These are phyloP conservation scores for Sphagnum magellanicum DNA, from an alignment of 228 moss, liverwort and hornwort species.

Conservation along the genomic window DNA sequence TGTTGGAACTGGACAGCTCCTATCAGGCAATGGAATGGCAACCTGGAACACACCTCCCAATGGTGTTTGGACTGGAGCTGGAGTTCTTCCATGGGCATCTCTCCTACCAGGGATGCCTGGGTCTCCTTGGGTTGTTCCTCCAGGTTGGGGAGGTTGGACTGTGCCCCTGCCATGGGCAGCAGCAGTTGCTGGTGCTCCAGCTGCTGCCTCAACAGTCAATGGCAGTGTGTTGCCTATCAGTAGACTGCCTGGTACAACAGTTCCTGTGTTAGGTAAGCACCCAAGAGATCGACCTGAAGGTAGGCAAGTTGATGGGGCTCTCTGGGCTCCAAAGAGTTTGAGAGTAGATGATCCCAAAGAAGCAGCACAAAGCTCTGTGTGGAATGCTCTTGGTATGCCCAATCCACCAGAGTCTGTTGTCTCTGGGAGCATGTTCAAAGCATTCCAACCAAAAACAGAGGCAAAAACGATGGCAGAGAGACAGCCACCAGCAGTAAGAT, in stretches of 20 bases:
- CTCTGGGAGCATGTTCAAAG: slow-evolving; percentile 1
- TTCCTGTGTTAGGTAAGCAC: not conserved
- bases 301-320: slow-evolving; percentile 12
- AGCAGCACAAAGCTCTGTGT: slow-evolving; percentile 4
- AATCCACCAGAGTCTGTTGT: slow-evolving; percentile 8
- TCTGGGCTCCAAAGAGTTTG: slow-evolving; percentile 2
- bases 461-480: too few relatives aligned
- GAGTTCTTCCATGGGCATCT: slow-evolving; percentile 3
- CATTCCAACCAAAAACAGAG: slow-evolving; percentile 2
- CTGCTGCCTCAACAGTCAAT: slow-evolving; percentile 11
- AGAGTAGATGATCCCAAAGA: slow-evolving; percentile 9
- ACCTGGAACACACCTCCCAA: slow-evolving; percentile 4
- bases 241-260: slow-evolving; percentile 12
- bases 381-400: slow-evolving; percentile 12
- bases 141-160: slow-evolving; percentile 54
- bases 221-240: slow-evolving; percentile 12
- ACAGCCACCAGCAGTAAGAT: too few relatives aligned
- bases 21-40: not conserved
- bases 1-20: slow-evolving; percentile 2
- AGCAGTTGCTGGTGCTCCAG: slow-evolving; percentile 21
- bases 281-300: slow-evolving; percentile 5
- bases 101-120: slow-evolving; percentile 1
- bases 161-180: slow-evolving; percentile 25
- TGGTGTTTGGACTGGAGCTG: slow-evolving; percentile 25
- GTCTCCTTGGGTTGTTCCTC: slow-evolving; percentile 13